phyloP scores from a whole-genome alignment of 495 filamentous ascomycete species.

The Penicilliopsis zonata region DNA sequence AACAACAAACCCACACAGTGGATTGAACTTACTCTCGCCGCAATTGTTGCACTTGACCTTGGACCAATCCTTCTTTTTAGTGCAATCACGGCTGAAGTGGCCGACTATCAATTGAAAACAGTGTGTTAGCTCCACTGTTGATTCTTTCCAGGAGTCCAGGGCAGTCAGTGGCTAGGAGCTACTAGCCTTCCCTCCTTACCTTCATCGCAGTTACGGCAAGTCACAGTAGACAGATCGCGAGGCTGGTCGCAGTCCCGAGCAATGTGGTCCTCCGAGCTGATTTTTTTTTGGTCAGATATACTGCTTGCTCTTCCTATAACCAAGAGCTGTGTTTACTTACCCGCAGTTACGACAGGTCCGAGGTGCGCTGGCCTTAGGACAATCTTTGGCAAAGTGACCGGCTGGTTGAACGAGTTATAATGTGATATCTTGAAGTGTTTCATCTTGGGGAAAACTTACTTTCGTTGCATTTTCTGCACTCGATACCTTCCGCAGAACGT shows the following conservation, averaged over 20 bases:
- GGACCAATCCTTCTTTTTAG: conserved; percentile 61
- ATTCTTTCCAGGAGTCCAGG: background rate
- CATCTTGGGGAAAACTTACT: conserved; percentile 27
- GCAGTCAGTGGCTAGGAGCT: background rate
- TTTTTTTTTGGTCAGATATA: conserved; percentile 9
- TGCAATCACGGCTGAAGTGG: conserved; percentile 62
- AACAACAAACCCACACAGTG: background rate
- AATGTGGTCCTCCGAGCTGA: conserved; percentile 38
- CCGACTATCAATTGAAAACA: conserved; percentile 31
- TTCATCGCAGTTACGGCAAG: conserved; percentile 62
- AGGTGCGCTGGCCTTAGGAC: conserved; percentile 45
- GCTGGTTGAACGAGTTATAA: conserved; percentile 26
- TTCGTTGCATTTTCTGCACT: conserved; percentile 69
- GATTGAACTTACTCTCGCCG: conserved; percentile 44
- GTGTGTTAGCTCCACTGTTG: conserved; percentile 1
- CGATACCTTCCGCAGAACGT: conserved; percentile 56
- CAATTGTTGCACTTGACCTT: conserved; percentile 70
- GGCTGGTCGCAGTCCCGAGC: conserved; percentile 44
- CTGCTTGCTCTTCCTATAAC: background rate
- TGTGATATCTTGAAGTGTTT: conserved; percentile 1
- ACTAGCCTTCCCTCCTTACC: conserved; percentile 11
- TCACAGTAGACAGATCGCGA: conserved; percentile 32
- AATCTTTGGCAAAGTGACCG: conserved; percentile 79
- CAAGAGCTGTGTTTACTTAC: conserved; percentile 19
- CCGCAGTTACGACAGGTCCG: conserved; percentile 55